Conservation (phyloP, 2,329 filamentous ascomycete species). For the Balansia obtecta region DNA sequence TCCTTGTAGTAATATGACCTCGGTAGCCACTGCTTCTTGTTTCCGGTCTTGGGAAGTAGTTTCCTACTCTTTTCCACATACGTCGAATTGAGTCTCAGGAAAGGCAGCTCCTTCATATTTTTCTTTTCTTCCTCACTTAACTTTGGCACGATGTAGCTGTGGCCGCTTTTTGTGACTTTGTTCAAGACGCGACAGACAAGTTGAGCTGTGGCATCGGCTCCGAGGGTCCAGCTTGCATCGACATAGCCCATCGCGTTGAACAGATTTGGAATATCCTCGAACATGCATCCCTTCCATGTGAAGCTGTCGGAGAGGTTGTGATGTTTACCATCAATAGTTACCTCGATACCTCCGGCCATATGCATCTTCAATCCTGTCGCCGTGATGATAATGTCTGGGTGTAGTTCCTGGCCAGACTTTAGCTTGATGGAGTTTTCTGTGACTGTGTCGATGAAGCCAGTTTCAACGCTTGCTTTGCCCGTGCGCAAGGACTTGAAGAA, state of each 20-base stretch:
- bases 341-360: slow-evolving; percentile 36
- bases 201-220: slow-evolving; percentile 25
- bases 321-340: slow-evolving; percentile 37
- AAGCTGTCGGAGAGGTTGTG: slow-evolving; percentile 35
- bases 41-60: slow-evolving; percentile 2
- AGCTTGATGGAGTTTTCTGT: slow-evolving; percentile 31
- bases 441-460: slow-evolving; percentile 34
- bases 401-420: slow-evolving; percentile 31
- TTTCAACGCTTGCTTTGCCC: slow-evolving; percentile 29
- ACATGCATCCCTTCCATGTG: slow-evolving; percentile 48
- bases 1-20: slow-evolving; percentile 7
- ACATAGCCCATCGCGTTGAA: slow-evolving; percentile 48
- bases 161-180: neutral
- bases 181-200: slow-evolving; percentile 4
- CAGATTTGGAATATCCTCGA: slow-evolving; percentile 50
- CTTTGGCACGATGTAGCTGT: neutral
- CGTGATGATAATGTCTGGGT: slow-evolving; percentile 52
- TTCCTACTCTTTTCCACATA: slow-evolving; percentile 1
- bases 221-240: slow-evolving; percentile 52
- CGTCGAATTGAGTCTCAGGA: slow-evolving; percentile 5
- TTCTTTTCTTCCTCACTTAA: slow-evolving; percentile 1
- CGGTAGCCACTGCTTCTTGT: slow-evolving; percentile 3
- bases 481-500: slow-evolving; percentile 33
- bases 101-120: slow-evolving; percentile 2
- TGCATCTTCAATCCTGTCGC: slow-evolving; percentile 51